Evolutionary conservation across 441 rosid genomes (phyloP), one percentile per base, ranked within the genome.

Genomic region (Gossypium davidsonii): DNA sequence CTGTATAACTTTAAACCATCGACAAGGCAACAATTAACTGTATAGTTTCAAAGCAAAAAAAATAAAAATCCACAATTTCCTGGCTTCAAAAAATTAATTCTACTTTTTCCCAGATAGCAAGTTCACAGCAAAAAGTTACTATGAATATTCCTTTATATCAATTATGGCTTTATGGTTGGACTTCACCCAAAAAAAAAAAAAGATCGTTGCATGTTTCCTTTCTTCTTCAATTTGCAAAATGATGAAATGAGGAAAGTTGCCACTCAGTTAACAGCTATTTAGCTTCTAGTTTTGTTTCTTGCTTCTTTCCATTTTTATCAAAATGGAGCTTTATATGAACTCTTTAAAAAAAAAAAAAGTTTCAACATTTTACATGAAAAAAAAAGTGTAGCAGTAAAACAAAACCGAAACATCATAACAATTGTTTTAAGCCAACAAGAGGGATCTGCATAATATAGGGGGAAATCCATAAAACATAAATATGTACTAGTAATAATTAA

Each of bases 401-500:
- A 48, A 11, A 48, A 23, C 18, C 10, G 20, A 44, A 20, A 2
- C 1, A 6, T 4, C 7, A 14, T 39, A 21, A 65, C 12, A 42
- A 42, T 11, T 42, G 25, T 44, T 44, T 28, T 20, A 48, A 49
- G 51, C 23, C n/a, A 67, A n/a, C 39, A 67, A 9, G 26, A 37
- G 67, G 49, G 26, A 44, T 66, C 56, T 20, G 64, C 18, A 53
- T 39, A 58, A 42, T 18, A 37, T 58, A 5, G n/a, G 12, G 6
- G 7, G 23, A 23, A 70, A 37, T 39, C 52, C 5, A 73, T 17
- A 53, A 10, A 67, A 71, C 66, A 79, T 85, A 83, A 14, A 6
- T 66, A 12, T 23, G n/a, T 12, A 85, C 81, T 86, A 84, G 3
- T 34, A 9, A 31, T 31, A 31, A 49, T 26, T 51, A 21, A 25